Percentiles rank a stretch among this genome's conserved stretches.
Evolutionary conservation across 495 filamentous ascomycete species (phyloP).

Genomic region (Annulohypoxylon bovei): DNA sequence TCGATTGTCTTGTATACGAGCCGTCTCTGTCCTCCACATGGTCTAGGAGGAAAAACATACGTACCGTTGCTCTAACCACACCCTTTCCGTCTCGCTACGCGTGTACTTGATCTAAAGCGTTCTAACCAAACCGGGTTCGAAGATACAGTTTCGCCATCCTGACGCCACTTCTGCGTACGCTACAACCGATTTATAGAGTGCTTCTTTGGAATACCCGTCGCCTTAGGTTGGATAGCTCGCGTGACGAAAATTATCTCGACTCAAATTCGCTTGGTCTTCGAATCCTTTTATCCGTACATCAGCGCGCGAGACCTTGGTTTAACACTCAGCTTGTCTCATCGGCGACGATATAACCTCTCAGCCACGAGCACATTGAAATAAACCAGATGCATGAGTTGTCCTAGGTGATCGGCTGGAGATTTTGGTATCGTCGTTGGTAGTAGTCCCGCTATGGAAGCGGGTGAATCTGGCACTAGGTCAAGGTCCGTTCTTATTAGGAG

Average conservation of each 20-base stretch:
- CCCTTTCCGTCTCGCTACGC: slow-evolving; percentile 16
- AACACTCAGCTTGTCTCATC: slow-evolving; percentile 5
- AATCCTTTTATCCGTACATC: background rate
- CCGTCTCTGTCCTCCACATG: slow-evolving; percentile 3
- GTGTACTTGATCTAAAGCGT: slow-evolving; percentile 13
- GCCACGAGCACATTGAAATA: slow-evolving; percentile 24
- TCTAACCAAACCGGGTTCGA: slow-evolving; percentile 40
- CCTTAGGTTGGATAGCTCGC: slow-evolving; percentile 10
- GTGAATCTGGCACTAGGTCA: slow-evolving; percentile 59
- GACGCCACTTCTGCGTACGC: slow-evolving; percentile 36
- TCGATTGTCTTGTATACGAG: slow-evolving; percentile 21
- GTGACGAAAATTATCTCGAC: slow-evolving; percentile 28
- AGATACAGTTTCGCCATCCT: slow-evolving; percentile 39
- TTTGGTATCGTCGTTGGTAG: slow-evolving; percentile 46
- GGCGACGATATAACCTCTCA: slow-evolving; percentile 23
- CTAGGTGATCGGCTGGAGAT: slow-evolving; percentile 45
- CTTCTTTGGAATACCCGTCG: slow-evolving; percentile 4
- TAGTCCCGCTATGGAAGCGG: slow-evolving; percentile 63
- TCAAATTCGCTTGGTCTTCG: slow-evolving; percentile 18
- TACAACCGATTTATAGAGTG: slow-evolving; percentile 15
- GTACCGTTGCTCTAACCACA: slow-evolving; percentile 12
- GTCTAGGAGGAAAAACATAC: slow-evolving; percentile 1
- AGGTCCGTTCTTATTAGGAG: slow-evolving; percentile 55
- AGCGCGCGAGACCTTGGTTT: background rate
- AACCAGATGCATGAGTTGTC: slow-evolving; percentile 47